phyloP scores from a whole-genome alignment of 1,284 basidiomycete species.

The Somion occarium region DNA sequence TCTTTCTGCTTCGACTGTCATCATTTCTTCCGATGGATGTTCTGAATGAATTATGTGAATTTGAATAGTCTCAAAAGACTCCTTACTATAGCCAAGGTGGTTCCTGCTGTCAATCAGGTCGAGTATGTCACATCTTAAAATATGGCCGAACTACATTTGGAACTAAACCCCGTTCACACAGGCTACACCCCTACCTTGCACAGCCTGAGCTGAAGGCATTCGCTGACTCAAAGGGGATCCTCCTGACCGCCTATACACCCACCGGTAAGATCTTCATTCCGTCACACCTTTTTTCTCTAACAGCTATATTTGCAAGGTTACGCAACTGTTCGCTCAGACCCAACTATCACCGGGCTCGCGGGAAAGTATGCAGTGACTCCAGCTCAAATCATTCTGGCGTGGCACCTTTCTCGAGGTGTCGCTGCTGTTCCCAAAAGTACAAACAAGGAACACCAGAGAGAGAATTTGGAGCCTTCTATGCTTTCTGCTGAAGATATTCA shows the following conservation, averaged over 20 bases:
- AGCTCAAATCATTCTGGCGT: constrained; percentile 50
- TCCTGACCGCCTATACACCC: constrained; percentile 65
- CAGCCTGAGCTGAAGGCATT: constrained; percentile 53
- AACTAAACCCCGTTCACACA: constrained; percentile 1
- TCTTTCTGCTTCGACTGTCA: not conserved
- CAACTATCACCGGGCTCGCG: constrained; percentile 36
- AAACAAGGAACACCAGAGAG: constrained; percentile 39
- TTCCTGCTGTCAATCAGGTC: constrained; percentile 64
- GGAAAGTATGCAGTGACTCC: constrained; percentile 39
- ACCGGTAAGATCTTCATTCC: constrained; percentile 37
- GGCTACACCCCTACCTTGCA: constrained; percentile 50
- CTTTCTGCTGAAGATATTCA: constrained; percentile 4
- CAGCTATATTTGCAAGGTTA: constrained; percentile 26
- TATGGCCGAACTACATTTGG: constrained; percentile 16
- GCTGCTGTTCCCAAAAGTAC: constrained; percentile 47
- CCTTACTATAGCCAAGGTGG: constrained; percentile 35
- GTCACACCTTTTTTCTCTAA: not conserved
- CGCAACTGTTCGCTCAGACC: constrained; percentile 34
- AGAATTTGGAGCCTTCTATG: constrained; percentile 33
- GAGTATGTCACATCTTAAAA: constrained; percentile 34
- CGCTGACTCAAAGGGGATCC: constrained; percentile 54
- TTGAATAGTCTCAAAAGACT: constrained; percentile 35
- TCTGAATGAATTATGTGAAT: not conserved
- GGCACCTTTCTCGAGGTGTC: constrained; percentile 41
- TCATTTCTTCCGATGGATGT: not conserved